Base-by-base conservation (phyloP, 495 filamentous ascomycete genomes). In the Annulohypoxylon bovei region DNA sequence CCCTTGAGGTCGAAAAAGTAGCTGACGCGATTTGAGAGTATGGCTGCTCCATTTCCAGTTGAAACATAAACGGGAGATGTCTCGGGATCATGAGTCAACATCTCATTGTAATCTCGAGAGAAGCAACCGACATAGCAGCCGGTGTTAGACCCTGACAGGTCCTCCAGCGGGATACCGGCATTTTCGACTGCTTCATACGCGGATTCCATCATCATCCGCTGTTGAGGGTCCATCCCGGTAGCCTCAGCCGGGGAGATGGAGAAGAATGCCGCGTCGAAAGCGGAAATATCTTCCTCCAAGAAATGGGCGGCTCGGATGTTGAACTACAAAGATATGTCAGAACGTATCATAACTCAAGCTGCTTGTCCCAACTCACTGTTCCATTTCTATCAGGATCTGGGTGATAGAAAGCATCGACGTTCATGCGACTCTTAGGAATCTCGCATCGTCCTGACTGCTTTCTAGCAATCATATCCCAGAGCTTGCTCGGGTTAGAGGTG, bases 191-290 rank as follows among this genome's bases (percentile, higher is more conserved):
- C 79, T 56, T 88, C 78, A 44, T 87, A 87, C 0, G 79, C 80
- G 0, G 76, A 66, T 30, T 87, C 82, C 2, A 88, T 78, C 1
- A 85, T 52, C 0, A 83, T 75, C 0, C 86, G 74, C 40, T 84
- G 84, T 56, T 86, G 83, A 0, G 86, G 87, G 58, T 88, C 87
- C 71, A 82, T 84, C 0, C 76, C 72, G 20, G 71, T 68, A 0
- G 79, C 79, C 68, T 88, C 86, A 71, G 0, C 77, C 70, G 14
- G 72, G 78, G 22, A 50, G 20, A 79, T 81, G 44, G 78, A 79
- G 76, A 88, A 89, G 77, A 89, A 88, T 5, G 75, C 66, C 47
- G 85, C 80, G 59, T 90, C 87, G 30, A 86, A 78, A 0, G 54
- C 33, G 46, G 75, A 71, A 0, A 73, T 35, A 53, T 75, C 47